Base-by-base conservation (phyloP, 2,329 filamentous ascomycete genomes). In the Colletotrichum musicola region DNA sequence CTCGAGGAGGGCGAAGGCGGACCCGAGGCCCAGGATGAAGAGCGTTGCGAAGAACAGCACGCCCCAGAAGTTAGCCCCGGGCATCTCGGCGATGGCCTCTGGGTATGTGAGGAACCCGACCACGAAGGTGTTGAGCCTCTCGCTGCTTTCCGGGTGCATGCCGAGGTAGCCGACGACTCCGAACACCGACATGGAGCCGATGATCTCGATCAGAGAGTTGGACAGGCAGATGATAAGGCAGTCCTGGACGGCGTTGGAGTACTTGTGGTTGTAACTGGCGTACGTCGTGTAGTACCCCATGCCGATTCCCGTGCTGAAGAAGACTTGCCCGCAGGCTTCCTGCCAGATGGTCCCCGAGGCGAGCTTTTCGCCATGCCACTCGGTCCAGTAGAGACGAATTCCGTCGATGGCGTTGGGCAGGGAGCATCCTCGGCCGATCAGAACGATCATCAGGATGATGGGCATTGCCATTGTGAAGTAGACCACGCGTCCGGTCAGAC, bases 381-480 rank as follows among this genome's bases (percentile, higher is more conserved):
- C 73, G 0, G 74, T 76, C 47, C 79, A 76, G 22, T 80, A 79
- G 0, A 88, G 78, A 18, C 72, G 78, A 22, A 88, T 79, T 2
- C 86, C 86, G 35, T 82, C 82, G 3, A 79, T 72, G 3, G 86
- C 86, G 65, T 88, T 86, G 0, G 83, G 81, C 0, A 88, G 81
- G 0, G 85, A 87, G 1, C 83, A 75, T 0, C 82, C 79, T 3
- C 85, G 82, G 4, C 84, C 83, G 18, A 87, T 80, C 1, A 88
- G 78, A 42, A 88, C 84, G 38, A 84, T 81, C 4, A 85, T 85
- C 14, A 85, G 86, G 61, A 87, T 73, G 14, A 88, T 83, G 0
- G 86, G 86, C 6, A 88, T 72, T 0, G 84, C 86, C 84, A 88
- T 88, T 1, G 86, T 88, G 72, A 86, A 80, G 72, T 88, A 88